phyloP scores from a whole-genome alignment of 306 rosid species.

The Casuarina glauca region DNA sequence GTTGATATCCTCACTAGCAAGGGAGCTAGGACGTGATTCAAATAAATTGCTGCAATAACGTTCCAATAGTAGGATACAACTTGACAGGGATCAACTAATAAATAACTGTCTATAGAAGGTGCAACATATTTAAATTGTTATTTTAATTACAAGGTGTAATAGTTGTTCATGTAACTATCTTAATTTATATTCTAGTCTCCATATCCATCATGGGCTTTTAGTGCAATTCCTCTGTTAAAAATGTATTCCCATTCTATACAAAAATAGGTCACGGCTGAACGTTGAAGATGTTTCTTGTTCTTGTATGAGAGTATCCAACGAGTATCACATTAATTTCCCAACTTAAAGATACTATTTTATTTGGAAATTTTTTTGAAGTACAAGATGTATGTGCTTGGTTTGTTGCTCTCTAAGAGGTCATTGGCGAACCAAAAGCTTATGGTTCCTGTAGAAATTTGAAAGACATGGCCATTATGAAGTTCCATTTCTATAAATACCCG shows the following conservation, averaged over 20 bases:
- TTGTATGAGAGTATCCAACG: background rate
- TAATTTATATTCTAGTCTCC: background rate
- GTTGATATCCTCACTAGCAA: background rate
- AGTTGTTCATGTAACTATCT: background rate
- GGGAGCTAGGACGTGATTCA: background rate
- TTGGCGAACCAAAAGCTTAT: slow-evolving; percentile 3
- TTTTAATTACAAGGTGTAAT: background rate
- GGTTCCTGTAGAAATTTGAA: background rate
- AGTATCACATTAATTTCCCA: background rate
- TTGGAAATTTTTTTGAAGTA: background rate
- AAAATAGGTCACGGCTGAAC: background rate
- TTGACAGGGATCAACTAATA: background rate
- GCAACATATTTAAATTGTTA: background rate
- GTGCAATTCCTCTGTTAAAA: background rate
- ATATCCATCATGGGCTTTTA: background rate
- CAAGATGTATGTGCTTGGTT: background rate
- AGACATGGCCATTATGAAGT: slow-evolving; percentile 1
- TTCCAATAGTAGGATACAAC: background rate
- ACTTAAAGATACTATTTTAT: background rate
- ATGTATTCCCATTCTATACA: background rate
- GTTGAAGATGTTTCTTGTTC: background rate
- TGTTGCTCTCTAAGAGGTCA: background rate
- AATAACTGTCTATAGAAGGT: background rate
- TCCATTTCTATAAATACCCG: background rate
- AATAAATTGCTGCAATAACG: background rate